Evolutionary conservation across 495 filamentous ascomycete species (phyloP).

Genomic region (Cladorrhinum samala): DNA sequence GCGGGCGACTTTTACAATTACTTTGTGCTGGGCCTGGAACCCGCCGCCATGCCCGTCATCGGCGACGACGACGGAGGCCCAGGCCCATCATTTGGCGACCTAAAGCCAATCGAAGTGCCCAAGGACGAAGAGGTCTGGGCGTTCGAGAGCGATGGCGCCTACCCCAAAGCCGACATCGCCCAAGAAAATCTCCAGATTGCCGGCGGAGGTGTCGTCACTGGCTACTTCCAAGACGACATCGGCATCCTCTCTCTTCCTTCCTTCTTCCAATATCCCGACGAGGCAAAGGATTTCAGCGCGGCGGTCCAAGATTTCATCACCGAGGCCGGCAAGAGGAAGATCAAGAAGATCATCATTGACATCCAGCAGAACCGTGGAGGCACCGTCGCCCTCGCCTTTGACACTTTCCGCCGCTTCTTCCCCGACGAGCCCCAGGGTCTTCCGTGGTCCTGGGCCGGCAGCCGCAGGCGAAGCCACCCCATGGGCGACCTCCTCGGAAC

Average conservation of each 20-base stretch:
- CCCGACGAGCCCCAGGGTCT: constrained; percentile 26
- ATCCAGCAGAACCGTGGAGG: constrained; percentile 38
- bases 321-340: constrained; percentile 26
- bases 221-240: constrained; percentile 41
- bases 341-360: constrained; percentile 46
- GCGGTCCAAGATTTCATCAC: constrained; percentile 39
- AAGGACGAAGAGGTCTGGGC: background rate
- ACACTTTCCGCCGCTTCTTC: constrained; percentile 51
- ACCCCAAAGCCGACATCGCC: constrained; percentile 29
- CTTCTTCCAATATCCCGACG: constrained; percentile 34
- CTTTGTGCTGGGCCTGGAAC: constrained; percentile 39
- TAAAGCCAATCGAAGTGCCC: background rate
- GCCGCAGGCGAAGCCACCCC: constrained; percentile 38
- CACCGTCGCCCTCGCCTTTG: constrained; percentile 32
- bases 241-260: constrained; percentile 47
- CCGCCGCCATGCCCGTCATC: constrained; percentile 19
- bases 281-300: constrained; percentile 29
- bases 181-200: constrained; percentile 28
- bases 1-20: constrained; percentile 47
- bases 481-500: constrained; percentile 39
- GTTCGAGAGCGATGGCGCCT: constrained; percentile 11
- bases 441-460: constrained; percentile 33
- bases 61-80: background rate
- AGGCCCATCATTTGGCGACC: background rate
- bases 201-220: constrained; percentile 32